Evolutionary conservation across 495 filamentous ascomycete genomes (phyloP), one percentile per base, ranked within the genome.

Genomic region (Pseudotulostoma volvatum): DNA sequence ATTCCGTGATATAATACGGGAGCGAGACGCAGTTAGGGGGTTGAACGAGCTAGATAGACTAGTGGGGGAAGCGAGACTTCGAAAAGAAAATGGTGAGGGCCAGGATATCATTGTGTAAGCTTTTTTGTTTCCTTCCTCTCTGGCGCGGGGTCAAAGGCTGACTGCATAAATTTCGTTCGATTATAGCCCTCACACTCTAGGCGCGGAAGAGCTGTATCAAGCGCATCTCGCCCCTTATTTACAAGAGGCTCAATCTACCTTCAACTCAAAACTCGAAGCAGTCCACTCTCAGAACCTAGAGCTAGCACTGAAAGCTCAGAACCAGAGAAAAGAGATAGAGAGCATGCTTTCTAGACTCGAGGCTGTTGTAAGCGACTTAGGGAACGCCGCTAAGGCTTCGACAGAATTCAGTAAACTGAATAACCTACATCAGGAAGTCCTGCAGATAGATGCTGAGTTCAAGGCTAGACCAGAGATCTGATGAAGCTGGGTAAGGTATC

Each of bases 11-110:
- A 85, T 95, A 44, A 44, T 93, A 36, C 53, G 61, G 18, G 73
- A 80, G 51, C 60, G 83, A 34, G 61, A 75, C 36, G 86, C 87
- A 1, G 70, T 95, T 2, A 45, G 59, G 41, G 73, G 74, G 33
- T 61, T 97, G 40, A 95, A 97, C 63, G 76, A 79, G 47, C 64
- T 95, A 37, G 88, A 97, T 56, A 60, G 62, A 9, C 61, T 93
- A 33, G 68, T 90, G 20, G 63, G 54, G 15, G 84, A 84, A 31
- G 88, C 84, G 18, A 70, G 60, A 44, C 59, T 59, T 43, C 62
- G 80, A 46, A 73, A 67, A 49, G 70, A 63, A 18, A 51, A 51
- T 32, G 60, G 44, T 21, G 51, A 39, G 23, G 48, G 41, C 38
- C 48, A 43, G 42, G 41, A 32, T 18, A 50, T 25, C 38, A 46